phyloP scores from a whole-genome alignment of 2,329 filamentous ascomycete species.

The Rachicladosporium sp. region DNA sequence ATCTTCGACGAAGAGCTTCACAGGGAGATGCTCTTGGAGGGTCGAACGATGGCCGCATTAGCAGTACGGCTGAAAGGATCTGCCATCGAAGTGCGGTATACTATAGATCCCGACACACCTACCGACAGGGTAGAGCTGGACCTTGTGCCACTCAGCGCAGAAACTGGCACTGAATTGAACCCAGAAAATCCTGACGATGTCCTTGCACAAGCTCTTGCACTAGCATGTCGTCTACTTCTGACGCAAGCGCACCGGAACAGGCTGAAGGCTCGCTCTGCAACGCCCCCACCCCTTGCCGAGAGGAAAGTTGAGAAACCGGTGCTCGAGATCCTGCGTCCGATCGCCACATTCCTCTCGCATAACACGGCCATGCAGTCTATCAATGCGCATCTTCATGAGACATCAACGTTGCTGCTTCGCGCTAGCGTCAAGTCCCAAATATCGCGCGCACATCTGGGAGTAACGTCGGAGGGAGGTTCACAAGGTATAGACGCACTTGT shows the following conservation, averaged over 20 bases:
- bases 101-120: neutral
- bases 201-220: conserved; percentile 53
- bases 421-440: conserved; percentile 11
- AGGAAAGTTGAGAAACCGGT: conserved; percentile 38
- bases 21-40: conserved; percentile 77
- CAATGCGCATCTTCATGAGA: conserved; percentile 20
- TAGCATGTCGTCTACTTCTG: conserved; percentile 64
- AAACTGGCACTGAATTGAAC: conserved; percentile 5
- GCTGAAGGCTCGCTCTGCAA: conserved; percentile 53
- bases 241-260: conserved; percentile 68
- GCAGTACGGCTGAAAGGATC: conserved; percentile 51
- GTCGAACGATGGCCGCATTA: conserved; percentile 57
- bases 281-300: conserved; percentile 44
- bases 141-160: conserved; percentile 42
- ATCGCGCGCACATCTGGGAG: conserved; percentile 7
- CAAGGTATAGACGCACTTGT: conserved; percentile 8
- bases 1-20: conserved; percentile 79
- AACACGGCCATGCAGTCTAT: conserved; percentile 25
- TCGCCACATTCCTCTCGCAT: conserved; percentile 44
- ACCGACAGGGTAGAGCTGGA: conserved; percentile 48
- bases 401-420: conserved; percentile 5
- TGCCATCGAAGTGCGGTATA: conserved; percentile 20
- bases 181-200: conserved; percentile 21
- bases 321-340: conserved; percentile 47
- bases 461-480: neutral